These are phyloP conservation scores for Gigaspora rosea DNA, from an alignment of 192 early-diverging fungal genomes.

Conservation along the genomic window DNA sequence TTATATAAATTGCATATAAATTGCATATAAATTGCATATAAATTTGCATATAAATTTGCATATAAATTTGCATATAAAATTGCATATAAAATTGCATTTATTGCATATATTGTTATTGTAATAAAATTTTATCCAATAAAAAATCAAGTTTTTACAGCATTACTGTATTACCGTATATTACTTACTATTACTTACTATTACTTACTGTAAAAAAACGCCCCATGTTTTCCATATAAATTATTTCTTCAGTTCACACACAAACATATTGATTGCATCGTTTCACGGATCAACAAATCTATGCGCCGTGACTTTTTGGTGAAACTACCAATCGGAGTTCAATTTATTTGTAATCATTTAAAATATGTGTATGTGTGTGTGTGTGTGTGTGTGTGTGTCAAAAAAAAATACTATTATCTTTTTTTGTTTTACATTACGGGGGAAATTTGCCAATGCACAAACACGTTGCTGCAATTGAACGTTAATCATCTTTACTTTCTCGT, in stretches of 20 bases:
- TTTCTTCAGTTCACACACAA: background rate
- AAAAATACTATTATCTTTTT: background rate
- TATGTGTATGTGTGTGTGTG: background rate
- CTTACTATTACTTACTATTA: background rate
- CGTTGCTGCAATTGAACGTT: slow-evolving; percentile 14
- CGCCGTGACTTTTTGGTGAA: background rate
- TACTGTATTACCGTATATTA: too few species aligned
- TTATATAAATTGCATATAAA: too few species aligned
- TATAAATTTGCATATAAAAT: too few species aligned
- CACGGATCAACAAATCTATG: background rate
- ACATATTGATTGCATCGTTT: background rate
- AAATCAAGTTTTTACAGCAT: too few species aligned
- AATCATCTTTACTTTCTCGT: background rate
- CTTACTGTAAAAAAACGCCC: background rate
- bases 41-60: too few species aligned
- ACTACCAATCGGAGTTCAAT: background rate
- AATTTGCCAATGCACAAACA: slow-evolving; percentile 14
- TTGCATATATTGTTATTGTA: too few species aligned
- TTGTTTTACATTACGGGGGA: background rate
- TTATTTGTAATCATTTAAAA: background rate
- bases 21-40: too few species aligned
- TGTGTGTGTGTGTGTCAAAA: background rate
- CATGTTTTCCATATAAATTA: background rate
- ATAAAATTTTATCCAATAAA: too few species aligned
- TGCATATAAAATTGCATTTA: too few species aligned